Evolutionary conservation across 306 rosid species (phyloP), one percentile per base, ranked within the genome.

Genomic region (Cucumis melo): DNA sequence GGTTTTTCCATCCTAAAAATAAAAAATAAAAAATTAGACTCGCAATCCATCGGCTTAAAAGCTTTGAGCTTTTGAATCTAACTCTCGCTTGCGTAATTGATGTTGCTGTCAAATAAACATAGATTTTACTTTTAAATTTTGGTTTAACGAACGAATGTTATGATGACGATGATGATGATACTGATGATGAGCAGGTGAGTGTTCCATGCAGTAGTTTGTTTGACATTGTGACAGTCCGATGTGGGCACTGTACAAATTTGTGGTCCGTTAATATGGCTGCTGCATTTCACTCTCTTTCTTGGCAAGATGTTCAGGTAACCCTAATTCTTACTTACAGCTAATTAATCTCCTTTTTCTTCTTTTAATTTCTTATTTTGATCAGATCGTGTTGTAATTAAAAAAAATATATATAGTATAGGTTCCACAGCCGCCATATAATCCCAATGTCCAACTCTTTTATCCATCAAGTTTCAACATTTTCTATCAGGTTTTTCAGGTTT

Each of bases 191-290:
- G 83, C 91, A 95, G 99, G 99, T 95, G 88, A 95, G 99, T 80
- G 99, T 95, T 88, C 99, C 99, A 92, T 95, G 96, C 98, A 89
- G 89, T 75, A 92, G 84, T 84, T 80, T 95, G 60, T 84, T 89
- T 76, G 99, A 95, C 86, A 92, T 90, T 11, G 99, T 95, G 87
- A 95, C 99, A 73, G 98, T 95, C 81, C 92, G 99, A 87, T 95
- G 99, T 75, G 99, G 99, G 21, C 99, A 92, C 91, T 95, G 99
- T 88, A 89, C 92, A 76, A 95, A 95, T 89, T 87, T 95, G n/a
- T 95, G 97, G 99, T 90, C 99, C 77, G 98, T 95, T 77, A 95
- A 95, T 83, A 95, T 95, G 99, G 97, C 98, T 63, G 97, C 98
- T 10, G 97, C 99, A 60, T 88, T 92, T 88, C 98, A 92, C 84